phyloP scores from a whole-genome alignment of 768 basidiomycete genomes.

The Tremella mesenterica region DNA sequence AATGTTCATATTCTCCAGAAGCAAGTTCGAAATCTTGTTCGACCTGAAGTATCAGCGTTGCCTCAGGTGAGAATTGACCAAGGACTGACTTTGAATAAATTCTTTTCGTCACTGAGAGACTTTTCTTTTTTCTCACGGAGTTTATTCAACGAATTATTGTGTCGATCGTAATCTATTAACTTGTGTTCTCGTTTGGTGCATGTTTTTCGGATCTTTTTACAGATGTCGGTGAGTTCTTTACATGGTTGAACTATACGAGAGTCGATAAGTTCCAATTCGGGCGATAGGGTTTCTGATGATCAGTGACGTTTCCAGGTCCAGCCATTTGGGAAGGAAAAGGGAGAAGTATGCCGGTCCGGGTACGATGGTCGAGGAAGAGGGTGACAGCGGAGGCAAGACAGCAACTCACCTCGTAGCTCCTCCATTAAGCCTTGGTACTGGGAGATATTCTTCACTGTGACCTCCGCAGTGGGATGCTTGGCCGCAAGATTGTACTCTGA shows the following conservation, averaged over 20 bases:
- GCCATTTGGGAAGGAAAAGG: neutral
- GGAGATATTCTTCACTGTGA: constrained; percentile 69
- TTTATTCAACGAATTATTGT: constrained; percentile 91
- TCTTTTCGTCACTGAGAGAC: constrained; percentile 89
- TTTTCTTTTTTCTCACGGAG: constrained; percentile 98
- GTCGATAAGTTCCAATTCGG: constrained; percentile 91
- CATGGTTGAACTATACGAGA: constrained; percentile 72
- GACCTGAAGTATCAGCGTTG: constrained; percentile 50
- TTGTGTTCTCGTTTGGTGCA: constrained; percentile 97
- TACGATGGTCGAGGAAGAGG: neutral
- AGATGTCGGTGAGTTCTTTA: constrained; percentile 76
- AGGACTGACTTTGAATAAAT: constrained; percentile 75
- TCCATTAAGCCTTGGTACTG: constrained; percentile 66
- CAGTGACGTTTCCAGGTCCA: neutral
- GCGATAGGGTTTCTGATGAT: constrained; percentile 54
- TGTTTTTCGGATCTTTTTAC: constrained; percentile 85
- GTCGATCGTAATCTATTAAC: constrained; percentile 89
- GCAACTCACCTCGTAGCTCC: constrained; percentile 55
- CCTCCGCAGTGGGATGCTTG: constrained; percentile 67
- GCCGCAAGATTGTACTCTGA: constrained; percentile 66
- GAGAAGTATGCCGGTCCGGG: neutral
- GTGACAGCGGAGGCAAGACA: neutral
- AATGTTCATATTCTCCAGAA: constrained; percentile 84
- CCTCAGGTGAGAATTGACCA: neutral
- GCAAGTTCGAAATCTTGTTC: constrained; percentile 95